A percentile compares a stretch with the other conserved stretches of the same genome.
Conservation (phyloP, 225 moss, liverwort and hornwort species). For the Neckera pumila region DNA sequence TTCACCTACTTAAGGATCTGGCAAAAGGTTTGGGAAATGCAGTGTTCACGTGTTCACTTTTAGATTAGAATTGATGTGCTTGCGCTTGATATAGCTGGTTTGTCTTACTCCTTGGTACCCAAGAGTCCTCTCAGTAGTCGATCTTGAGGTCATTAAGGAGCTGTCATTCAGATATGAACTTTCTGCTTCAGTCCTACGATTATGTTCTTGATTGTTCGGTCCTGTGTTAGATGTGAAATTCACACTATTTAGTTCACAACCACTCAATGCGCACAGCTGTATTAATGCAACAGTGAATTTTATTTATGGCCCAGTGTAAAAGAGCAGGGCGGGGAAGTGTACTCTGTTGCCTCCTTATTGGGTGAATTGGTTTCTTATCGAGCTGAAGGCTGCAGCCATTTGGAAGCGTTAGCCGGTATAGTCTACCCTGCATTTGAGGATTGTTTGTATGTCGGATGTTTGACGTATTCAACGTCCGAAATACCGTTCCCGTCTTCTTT, state of each 20-base stretch:
- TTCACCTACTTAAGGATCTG: background rate
- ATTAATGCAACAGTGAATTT: background rate
- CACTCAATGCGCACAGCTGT: background rate
- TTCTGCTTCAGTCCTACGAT: background rate
- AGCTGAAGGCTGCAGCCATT: conserved; percentile 79
- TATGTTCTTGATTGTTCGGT: background rate
- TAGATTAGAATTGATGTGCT: background rate
- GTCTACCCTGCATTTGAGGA: background rate
- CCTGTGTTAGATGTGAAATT: background rate
- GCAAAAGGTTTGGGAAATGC: background rate
- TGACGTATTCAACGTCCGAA: background rate
- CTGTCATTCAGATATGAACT: background rate
- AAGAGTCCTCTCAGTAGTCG: background rate
- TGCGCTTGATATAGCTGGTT: background rate
- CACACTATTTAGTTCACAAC: background rate
- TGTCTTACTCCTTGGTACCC: background rate
- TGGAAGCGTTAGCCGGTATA: conserved; percentile 82
- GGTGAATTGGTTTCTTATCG: conserved; percentile 85
- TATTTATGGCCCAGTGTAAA: conserved; percentile 30
- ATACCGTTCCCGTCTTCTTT: background rate
- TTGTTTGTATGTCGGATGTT: background rate
- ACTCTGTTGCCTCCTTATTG: conserved; percentile 64
- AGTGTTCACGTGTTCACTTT: background rate
- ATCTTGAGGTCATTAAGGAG: background rate
- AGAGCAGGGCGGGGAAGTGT: conserved; percentile 61